Percentiles rank a stretch among this genome's conserved stretches.
Evolutionary conservation across 495 filamentous ascomycete species (phyloP).

Genomic region (Hypoxylon subgilvum): DNA sequence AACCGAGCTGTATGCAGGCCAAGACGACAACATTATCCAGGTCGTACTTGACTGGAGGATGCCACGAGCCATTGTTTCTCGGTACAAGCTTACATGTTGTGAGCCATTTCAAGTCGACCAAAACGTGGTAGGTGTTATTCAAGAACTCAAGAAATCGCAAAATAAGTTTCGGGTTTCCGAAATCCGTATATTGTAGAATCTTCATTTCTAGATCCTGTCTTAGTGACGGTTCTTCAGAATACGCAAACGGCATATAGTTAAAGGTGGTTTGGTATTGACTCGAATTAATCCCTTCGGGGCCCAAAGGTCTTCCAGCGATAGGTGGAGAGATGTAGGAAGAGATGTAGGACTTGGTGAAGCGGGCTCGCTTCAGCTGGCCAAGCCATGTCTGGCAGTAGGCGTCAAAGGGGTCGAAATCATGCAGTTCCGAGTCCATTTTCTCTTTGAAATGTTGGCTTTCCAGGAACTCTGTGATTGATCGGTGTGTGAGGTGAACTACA

Average conservation of each 20-base stretch:
- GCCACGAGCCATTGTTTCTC: no score
- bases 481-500: slow-evolving; percentile 29
- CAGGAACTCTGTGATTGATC: slow-evolving; percentile 36
- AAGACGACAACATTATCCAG: not conserved
- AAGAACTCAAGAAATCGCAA: slow-evolving; percentile 8
- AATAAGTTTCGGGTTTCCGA: not conserved
- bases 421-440: slow-evolving; percentile 5
- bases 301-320: no score
- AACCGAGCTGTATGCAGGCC: not conserved
- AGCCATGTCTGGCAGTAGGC: slow-evolving; percentile 33
- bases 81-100: not conserved
- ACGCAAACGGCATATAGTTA: not conserved
- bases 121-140: not conserved
- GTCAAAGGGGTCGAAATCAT: slow-evolving; percentile 18
- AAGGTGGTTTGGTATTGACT: not conserved
- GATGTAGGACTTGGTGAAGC: slow-evolving; percentile 8
- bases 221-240: not conserved
- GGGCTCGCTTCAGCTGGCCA: slow-evolving; percentile 6
- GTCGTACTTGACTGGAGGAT: not conserved
- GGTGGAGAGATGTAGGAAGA: not conserved
- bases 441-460: slow-evolving; percentile 13
- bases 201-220: not conserved
- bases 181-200: not conserved
- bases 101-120: not conserved
- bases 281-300: not conserved